Evolutionary conservation across 768 basidiomycete species (phyloP).

Genomic region (Pleurotus giganteus): DNA sequence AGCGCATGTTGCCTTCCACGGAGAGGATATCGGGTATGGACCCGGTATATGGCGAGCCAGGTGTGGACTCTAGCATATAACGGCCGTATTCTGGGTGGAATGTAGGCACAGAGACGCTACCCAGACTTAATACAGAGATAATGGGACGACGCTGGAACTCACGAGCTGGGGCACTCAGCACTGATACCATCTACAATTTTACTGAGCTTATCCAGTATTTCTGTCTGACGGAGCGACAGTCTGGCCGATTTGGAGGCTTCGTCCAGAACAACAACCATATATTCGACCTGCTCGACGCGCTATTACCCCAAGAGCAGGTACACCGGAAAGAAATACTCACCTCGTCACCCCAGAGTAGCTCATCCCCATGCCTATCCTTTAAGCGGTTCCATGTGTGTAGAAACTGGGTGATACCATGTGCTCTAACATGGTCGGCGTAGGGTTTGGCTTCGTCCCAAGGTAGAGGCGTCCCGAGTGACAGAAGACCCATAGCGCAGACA

Average conservation of each 20-base stretch:
- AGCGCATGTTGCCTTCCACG: slow-evolving; percentile 94
- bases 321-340: slow-evolving; percentile 38
- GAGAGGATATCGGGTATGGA: slow-evolving; percentile 81
- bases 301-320: slow-evolving; percentile 6
- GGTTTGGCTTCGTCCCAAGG: slow-evolving; percentile 88
- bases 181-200: slow-evolving; percentile 66
- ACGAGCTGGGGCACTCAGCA: slow-evolving; percentile 59
- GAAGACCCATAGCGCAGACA: slow-evolving; percentile 72
- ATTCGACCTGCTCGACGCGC: slow-evolving; percentile 70
- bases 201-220: slow-evolving; percentile 82
- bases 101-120: slow-evolving; percentile 73
- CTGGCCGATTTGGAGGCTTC: slow-evolving; percentile 75
- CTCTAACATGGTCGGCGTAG: slow-evolving; percentile 84
- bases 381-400: slow-evolving; percentile 89
- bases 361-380: slow-evolving; percentile 89
- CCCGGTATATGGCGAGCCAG: slow-evolving; percentile 92
- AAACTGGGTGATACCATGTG: slow-evolving; percentile 94
- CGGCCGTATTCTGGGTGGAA: slow-evolving; percentile 99
- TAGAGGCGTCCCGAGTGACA: slow-evolving; percentile 91
- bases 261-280: slow-evolving; percentile 91
- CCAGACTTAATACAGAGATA: slow-evolving; percentile 5
- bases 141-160: slow-evolving; percentile 25
- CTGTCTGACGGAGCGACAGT: slow-evolving; percentile 91
- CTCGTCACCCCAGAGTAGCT: slow-evolving; percentile 98
- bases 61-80: slow-evolving; percentile 98